phyloP scores from a whole-genome alignment of 2,329 filamentous ascomycete genomes.

The Hypoxylon sp. region DNA sequence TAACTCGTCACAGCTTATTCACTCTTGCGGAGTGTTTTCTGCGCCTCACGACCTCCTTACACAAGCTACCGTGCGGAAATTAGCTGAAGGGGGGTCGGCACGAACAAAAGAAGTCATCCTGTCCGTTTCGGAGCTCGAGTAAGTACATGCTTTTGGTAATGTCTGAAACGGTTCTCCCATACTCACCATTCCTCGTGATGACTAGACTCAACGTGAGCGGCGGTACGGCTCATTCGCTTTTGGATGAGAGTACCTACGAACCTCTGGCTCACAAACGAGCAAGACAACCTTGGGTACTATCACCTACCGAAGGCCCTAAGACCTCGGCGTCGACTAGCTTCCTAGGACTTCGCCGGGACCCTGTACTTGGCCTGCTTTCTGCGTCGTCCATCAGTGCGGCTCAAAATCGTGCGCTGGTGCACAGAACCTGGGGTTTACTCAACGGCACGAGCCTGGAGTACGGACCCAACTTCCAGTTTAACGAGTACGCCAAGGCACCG shows the following conservation, averaged over 20 bases:
- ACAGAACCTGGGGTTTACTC: conserved; percentile 37
- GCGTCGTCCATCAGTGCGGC: conserved; percentile 20
- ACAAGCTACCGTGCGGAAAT: conserved; percentile 21
- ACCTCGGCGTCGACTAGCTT: conserved; percentile 11
- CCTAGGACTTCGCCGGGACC: conserved; percentile 27
- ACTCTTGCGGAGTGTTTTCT: conserved; percentile 28
- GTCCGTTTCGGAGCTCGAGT: conserved; percentile 20
- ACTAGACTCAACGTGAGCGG: conserved; percentile 25
- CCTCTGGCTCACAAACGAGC: conserved; percentile 3
- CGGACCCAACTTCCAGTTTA: conserved; percentile 33
- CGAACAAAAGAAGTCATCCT: conserved; percentile 33
- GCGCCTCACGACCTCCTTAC: conserved; percentile 31
- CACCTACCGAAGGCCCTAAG: conserved; percentile 12
- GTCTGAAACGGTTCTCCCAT: background rate
- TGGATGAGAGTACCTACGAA: conserved; percentile 15
- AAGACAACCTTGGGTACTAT: conserved; percentile 29
- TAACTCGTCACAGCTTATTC: conserved; percentile 30
- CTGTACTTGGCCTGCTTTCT: conserved; percentile 23
- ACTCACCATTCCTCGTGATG: background rate
- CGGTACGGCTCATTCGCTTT: conserved; percentile 27
- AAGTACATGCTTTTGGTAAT: background rate
- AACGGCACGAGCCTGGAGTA: conserved; percentile 19
- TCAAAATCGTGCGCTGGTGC: conserved; percentile 30
- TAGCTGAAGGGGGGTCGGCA: conserved; percentile 16
- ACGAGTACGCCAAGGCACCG: conserved; percentile 30